Evolutionary conservation across 2,329 filamentous ascomycete species (phyloP), one percentile per base, ranked within the genome.

Genomic region (Pestalotiopsis sp.): DNA sequence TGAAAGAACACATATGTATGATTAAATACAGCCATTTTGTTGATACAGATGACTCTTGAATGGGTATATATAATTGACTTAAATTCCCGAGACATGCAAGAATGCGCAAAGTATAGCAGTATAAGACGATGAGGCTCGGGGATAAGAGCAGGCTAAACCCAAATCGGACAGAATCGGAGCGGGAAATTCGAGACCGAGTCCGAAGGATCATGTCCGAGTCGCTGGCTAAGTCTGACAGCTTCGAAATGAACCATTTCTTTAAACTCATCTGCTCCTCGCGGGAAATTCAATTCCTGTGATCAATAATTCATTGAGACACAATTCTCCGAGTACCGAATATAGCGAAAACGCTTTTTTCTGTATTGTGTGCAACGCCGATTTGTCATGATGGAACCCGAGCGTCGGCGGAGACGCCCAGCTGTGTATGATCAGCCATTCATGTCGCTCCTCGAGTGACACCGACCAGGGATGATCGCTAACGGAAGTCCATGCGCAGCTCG

Each of bases 341-440:
- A 9, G 23, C 12, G 12, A 17, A 59, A 5, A 13, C 5, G 6
- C 7, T 17, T 59, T 11, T 4, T 36, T 36, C 57, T 59, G 27
- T 6, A 13, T 36, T 11, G 23, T n/a, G 57, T 27, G 12, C 23
- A 27, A 14, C 23, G 4, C 20, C 27, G 23, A n/a, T 38, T 20
- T 12, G 59, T 62, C 39, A 64, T 52, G 39, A 36, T 27, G 12
- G 64, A 56, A 45, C 64, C 64, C 20, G 64, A 66, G 31, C 64
- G 64, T n/a, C 64, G 64, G 20, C 45, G 64, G 23, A 56, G 64
- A 66, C 23, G 64, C 52, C 64, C 64, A 27, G 49, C 64, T 39
- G 45, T 66, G 64, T 66, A 57, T 45, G 64, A 66, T 45, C 39
- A 45, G 41, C 61, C 31, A 36, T 31, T 39, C 25, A 62, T 13